Evolutionary conservation across 257 asterid genomes (phyloP), one percentile per base, ranked within the genome.

Genomic region (Przewalskia tangutica): DNA sequence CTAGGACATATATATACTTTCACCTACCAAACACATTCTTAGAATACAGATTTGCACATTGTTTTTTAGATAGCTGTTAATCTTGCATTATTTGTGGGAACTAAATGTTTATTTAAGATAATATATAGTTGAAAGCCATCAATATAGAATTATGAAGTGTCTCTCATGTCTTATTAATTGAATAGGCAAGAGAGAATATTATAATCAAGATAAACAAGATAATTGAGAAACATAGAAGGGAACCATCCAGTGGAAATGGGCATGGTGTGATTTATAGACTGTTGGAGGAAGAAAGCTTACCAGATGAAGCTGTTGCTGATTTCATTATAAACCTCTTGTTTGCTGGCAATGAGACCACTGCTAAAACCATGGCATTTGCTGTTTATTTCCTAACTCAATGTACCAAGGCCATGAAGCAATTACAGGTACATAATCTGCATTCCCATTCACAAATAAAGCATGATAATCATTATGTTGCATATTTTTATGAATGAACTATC

Each of bases 331-430:
- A 93, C 85, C 97, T 93, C 82, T 91, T 95, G 71, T 95, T 95
- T 62, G 98, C 98, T n/a, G 98, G 98, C 34, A 95, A 93, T 62
- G 98, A 95, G 82, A 95, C 98, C 5, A 93, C 98, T 0, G 92
- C 98, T 76, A 93, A 95, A 86, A 95, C 98, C 82, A 95, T 93
- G 98, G 91, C 93, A 67, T 92, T 93, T 81, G 93, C 98, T 77
- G 91, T 95, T 77, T 92, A 91, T 86, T 95, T 91, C 91, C 92
- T 95, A 81, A 87, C 93, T 83, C 97, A 87, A 40, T 92, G 92
- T 80, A 97, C 98, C 64, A 89, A 73, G 66, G 97, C 98, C 83
- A 82, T 92, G 97, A 90, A 83, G 81, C 97, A 93, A 84, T 67
- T 95, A 80, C 89, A 88, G 95, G 98, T 95, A 93, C 64, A 38